Base-by-base conservation (phyloP, 2,329 filamentous ascomycete genomes). In the Ascocoryne sarcoides region DNA sequence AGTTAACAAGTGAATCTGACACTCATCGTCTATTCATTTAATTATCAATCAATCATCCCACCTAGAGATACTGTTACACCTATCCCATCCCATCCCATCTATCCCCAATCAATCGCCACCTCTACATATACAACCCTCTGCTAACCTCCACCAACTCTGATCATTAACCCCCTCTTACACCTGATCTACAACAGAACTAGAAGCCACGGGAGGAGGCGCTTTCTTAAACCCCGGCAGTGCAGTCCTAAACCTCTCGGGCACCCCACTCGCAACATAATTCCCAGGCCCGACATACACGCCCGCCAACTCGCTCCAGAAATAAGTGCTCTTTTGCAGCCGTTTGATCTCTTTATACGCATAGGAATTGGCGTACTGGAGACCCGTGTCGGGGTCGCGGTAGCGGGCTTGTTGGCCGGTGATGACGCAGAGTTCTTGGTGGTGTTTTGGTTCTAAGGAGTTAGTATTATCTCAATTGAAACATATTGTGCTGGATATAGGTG, bases 301-400 rank as follows among this genome's bases (percentile, higher is more conserved):
- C 20, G 94, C 63, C 51, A 92, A 69, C 20, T 70, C 70, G 59
- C 88, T 94, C 84, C 86, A 98, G 43, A 76, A 76, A 60, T 88
- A 89, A 32, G 85, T 79, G 32, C 86, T 83, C 1, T 69, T 73
- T 38, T 76, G 65, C 10, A 94, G 71, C 40, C 81, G 76, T 54
- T 85, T 82, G 33, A 96, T 82, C 60, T 93, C 80, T 53, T 78
- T 78, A 64, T 88, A 95, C 0, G 88, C 89, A 47, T 81, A 75
- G 32, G 77, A 68, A 58, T 90, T 90, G 48, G 77, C 74, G 62
- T 90, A 98, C 1, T 81, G 77, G 12, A 96, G 70, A 0, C 85
- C 84, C 0, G 90, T 96, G 51, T 76, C 74, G 0, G 88, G 86
- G 60, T 98, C 92, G 17, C 80, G 76, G 62, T 93, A 96, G 40